phyloP scores from a whole-genome alignment of 176 grass and related monocot species.

The Leersia perrieri region DNA sequence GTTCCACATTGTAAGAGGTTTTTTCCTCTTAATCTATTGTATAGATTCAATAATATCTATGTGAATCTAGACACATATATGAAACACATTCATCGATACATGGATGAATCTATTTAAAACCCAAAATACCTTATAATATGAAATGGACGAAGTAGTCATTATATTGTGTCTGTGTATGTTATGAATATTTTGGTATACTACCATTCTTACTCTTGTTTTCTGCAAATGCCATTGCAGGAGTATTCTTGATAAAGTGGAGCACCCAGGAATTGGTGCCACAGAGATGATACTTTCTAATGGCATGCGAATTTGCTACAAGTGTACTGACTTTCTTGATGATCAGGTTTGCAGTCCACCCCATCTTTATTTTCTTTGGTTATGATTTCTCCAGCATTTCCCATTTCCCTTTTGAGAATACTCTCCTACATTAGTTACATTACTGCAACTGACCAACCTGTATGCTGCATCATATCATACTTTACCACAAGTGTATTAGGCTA shows the following conservation, averaged over 20 bases:
- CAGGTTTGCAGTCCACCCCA: slow-evolving; percentile 54
- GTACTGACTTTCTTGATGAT: slow-evolving; percentile 99
- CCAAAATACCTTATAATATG: too few relatives aligned
- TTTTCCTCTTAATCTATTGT: too few relatives aligned
- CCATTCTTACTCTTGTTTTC: slow-evolving; percentile 19
- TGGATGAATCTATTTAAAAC: too few relatives aligned
- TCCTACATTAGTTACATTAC: not conserved
- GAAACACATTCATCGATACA: too few relatives aligned
- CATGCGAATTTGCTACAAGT: slow-evolving; percentile 94
- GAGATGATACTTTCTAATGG: slow-evolving; percentile 97
- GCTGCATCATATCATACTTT: slow-evolving; percentile 3
- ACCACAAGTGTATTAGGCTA: not conserved
- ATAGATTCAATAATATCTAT: too few relatives aligned
- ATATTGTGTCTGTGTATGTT: not conserved
- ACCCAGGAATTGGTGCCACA: slow-evolving; percentile 78
- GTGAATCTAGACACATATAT: too few relatives aligned
- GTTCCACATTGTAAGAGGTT: too few relatives aligned
- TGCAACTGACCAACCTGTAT: not conserved
- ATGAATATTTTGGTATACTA: not conserved
- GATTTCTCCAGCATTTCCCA: slow-evolving; percentile 4
- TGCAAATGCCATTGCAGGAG: slow-evolving; percentile 43
- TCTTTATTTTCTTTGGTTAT: slow-evolving; percentile 13
- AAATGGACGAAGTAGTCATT: too few relatives aligned
- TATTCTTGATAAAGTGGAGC: slow-evolving; percentile 83
- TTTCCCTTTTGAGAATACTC: not conserved